Conservation (phyloP, 257 asterid genomes). For the Jasminum sambac region DNA sequence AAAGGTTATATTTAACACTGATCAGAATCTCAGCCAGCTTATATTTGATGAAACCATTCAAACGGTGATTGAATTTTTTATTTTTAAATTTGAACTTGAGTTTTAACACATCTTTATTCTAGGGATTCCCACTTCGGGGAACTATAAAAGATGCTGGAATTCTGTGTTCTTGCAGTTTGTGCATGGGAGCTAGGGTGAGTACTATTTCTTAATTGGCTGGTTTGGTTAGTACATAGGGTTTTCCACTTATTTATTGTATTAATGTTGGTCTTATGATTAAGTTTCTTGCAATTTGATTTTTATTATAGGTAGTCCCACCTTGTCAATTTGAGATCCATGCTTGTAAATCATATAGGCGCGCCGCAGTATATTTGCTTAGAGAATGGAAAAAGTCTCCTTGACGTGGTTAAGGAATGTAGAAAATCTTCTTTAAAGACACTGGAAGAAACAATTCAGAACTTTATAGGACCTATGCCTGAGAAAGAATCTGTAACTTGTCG, state of each 20-base stretch:
- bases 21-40: neutral
- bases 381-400: conserved; percentile 92
- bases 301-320: conserved; percentile 77
- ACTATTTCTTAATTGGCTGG: conserved; percentile 15
- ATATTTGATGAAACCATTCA: conserved; percentile 7
- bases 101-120: conserved; percentile 24
- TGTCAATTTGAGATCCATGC: conserved; percentile 98
- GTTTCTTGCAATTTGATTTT: conserved; percentile 16
- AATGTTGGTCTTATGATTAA: conserved; percentile 17
- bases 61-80: conserved; percentile 5
- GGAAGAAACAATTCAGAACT: conserved; percentile 74
- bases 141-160: conserved; percentile 85
- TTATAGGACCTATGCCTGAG: conserved; percentile 80
- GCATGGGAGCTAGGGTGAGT: conserved; percentile 78
- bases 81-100: conserved; percentile 12
- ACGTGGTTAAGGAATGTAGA: conserved; percentile 90
- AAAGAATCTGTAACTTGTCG: conserved; percentile 69
- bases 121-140: conserved; percentile 75
- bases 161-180: conserved; percentile 79
- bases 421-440: conserved; percentile 65
- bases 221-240: conserved; percentile 17
- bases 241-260: neutral
- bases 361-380: conserved; percentile 91
- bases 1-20: neutral
- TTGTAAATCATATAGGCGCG: conserved; percentile 88